Evolutionary conservation across 2,329 filamentous ascomycete genomes (phyloP), one percentile per base, ranked within the genome.

Genomic region (Fusarium devonianum): DNA sequence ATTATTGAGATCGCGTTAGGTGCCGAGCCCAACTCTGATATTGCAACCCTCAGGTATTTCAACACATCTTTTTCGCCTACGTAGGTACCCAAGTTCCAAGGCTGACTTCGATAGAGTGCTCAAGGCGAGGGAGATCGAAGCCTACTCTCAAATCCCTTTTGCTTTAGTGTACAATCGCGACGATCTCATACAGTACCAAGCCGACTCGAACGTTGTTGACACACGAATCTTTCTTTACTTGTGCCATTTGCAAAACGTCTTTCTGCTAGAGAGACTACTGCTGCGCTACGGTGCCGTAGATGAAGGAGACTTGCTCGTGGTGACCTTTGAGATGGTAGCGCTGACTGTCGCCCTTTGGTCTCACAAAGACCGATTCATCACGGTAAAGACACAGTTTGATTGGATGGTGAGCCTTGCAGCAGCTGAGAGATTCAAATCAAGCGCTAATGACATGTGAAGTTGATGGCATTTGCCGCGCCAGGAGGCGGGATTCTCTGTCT

Each of bases 391-490:
- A 0, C 32, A 56, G 10, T 56, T 56, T 22, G 48, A 52, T 22
- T 52, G 52, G 52, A 29, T 52, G n/a, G 52, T 52, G 25, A 17
- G 39, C 29, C 12, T n/a, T n/a, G 19, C 69, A 1, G 60, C 66
- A 0, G 45, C 79, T 3, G 77, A n/a, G n/a, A n/a, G n/a, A 78
- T 41, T 67, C 71, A n/a, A 14, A 67, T 76, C 4, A 70, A 79
- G n/a, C 66, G 81, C 4, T 74, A 14, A 67, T 67, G 9, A 71
- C 78, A 22, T 75, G 71, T 72, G 65, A 78, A 21, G 74, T 25
- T 79, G n/a, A 78, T 81, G 72, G 72, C 72, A 7, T 79, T 74
- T 53, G 78, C 74, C 1, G 75, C 78, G 0, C 77, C 78, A 0
- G 74, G 72, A 0, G 73, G 73, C 4, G 78, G 77, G 0, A 75